Evolutionary conservation across 805 yeast genomes (phyloP), one percentile per base, ranked within the genome.

Genomic region (Metschnikowia kunwiensis): DNA sequence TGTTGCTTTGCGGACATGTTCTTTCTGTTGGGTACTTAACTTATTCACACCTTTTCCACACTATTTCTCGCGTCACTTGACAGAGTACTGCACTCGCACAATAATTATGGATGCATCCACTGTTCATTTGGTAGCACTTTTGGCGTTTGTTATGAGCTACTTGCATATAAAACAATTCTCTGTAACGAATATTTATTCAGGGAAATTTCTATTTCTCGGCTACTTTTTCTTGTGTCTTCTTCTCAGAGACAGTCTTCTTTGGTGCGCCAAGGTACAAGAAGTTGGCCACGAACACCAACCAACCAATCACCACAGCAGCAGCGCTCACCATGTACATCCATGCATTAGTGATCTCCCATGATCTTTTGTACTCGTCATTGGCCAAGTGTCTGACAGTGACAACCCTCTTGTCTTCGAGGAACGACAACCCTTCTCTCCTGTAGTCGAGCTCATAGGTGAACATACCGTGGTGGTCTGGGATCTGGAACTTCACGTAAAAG

Each of bases 391-490:
- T 80, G 30, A 93, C 80, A 2, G 97, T 80, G 36, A 87, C 86
- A 13, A 83, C 79, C 36, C 73, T 72, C 43, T 75, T 72, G 50
- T 82, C 86, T 18, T 69, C 69, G 35, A 91, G 57, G 60, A 70
- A 88, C 16, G 85, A 70, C 50, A 72, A 70, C 5, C 97, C 97
- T 10, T 76, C 68, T 55, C 95, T 79, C 58, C 75, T 75, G 68
- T 89, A 89, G 51, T 84, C 82, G 30, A 84, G 71, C 43, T 73
- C 72, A 58, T 86, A 88, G 2, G 96, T 85, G 66, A 88, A 93
- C 75, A 93, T 84, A 39, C 99, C 99, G 61, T 93, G 96, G 54
- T 88, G 96, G 60, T 91, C 97, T 15, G 99, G 99, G 24, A 87
- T 63, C 30, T 72, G 73, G 61, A 93, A 87, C 34, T 67, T 62